A percentile compares a stretch with the other conserved stretches of the same genome.
Conservation (phyloP, 2,329 filamentous ascomycete species). For the Trichoderma koningii region DNA sequence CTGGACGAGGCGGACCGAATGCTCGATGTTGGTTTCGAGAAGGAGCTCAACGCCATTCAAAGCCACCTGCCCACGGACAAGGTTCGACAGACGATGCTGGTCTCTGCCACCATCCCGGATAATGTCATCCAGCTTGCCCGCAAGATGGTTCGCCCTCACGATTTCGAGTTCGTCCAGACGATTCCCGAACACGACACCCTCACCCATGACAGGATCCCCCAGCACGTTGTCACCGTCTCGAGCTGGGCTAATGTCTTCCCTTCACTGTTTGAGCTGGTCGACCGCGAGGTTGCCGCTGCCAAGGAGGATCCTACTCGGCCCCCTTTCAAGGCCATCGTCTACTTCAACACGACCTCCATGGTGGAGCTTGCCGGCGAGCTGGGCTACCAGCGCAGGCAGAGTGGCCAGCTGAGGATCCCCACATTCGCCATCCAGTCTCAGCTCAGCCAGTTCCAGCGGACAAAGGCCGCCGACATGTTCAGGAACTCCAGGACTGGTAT, state of each 20-base stretch:
- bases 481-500: constrained; percentile 62
- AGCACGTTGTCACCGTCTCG: constrained; percentile 68
- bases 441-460: constrained; percentile 70
- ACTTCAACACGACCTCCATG: constrained; percentile 77
- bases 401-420: constrained; percentile 42
- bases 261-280: constrained; percentile 72
- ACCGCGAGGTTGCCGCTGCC: constrained; percentile 57
- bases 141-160: constrained; percentile 70
- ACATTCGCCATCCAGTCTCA: constrained; percentile 74
- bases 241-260: constrained; percentile 78
- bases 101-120: constrained; percentile 87
- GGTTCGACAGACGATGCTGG: constrained; percentile 87
- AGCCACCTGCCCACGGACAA: constrained; percentile 58
- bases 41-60: constrained; percentile 64
- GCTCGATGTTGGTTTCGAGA: constrained; percentile 87
- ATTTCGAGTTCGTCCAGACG: constrained; percentile 91
- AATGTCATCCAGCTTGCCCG: constrained; percentile 81
- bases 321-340: constrained; percentile 96
- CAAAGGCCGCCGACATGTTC: constrained; percentile 71
- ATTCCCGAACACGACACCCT: constrained; percentile 77
- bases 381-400: constrained; percentile 44
- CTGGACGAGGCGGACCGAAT: constrained; percentile 98
- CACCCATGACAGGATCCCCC: constrained; percentile 83
- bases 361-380: constrained; percentile 66
- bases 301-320: constrained; percentile 42